Evolutionary conservation across 108 stramenopile species (phyloP).

Genomic region (Nannochloropsis granulata): DNA sequence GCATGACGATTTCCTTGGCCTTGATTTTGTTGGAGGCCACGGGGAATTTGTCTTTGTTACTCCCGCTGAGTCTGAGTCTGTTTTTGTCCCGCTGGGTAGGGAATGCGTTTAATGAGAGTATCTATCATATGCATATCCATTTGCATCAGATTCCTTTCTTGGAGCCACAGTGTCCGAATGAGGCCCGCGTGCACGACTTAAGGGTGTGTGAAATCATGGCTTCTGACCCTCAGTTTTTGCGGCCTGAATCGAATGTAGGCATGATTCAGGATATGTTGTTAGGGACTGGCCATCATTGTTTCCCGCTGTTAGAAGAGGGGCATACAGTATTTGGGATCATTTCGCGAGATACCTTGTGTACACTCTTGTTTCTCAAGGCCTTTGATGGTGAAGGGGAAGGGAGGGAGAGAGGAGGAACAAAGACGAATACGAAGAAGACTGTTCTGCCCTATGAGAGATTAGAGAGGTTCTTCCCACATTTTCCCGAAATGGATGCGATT

Average conservation of each 20-base stretch:
- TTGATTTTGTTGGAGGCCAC: background rate
- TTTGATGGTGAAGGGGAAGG: background rate
- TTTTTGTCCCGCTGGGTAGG: background rate
- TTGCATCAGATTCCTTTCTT: background rate
- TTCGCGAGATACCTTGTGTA: background rate
- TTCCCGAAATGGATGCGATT: background rate
- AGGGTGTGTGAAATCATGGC: conserved; percentile 10
- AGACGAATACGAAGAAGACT: background rate
- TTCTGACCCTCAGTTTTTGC: background rate
- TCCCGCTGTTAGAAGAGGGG: conserved; percentile 1
- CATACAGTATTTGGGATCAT: conserved; percentile 9
- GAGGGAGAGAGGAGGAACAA: background rate
- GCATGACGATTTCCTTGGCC: conserved; percentile 36
- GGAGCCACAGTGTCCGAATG: background rate
- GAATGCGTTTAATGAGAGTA: background rate
- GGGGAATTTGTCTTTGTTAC: background rate
- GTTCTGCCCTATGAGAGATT: background rate
- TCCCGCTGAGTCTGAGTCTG: background rate
- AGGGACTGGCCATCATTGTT: conserved; percentile 2
- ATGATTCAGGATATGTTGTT: background rate
- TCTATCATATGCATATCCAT: background rate
- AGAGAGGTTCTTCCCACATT: background rate
- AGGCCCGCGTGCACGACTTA: background rate
- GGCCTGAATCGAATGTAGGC: background rate
- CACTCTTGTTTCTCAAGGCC: conserved; percentile 1